These are phyloP conservation scores for Escallonia rubra DNA, from an alignment of 129 eudicot species.

Conservation along the genomic window DNA sequence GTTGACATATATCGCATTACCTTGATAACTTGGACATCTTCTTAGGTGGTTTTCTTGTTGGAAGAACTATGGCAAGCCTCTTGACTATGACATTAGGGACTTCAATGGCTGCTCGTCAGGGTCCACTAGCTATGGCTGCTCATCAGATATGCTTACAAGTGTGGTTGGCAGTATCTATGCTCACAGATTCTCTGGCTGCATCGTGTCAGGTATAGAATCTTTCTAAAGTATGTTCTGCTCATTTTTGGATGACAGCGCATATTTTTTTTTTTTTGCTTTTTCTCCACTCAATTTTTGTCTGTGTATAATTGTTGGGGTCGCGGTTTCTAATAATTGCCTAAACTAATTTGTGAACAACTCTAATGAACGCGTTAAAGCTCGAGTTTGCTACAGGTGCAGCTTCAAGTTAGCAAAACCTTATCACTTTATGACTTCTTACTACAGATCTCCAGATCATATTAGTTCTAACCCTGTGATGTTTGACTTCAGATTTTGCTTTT, in stretches of 20 bases:
- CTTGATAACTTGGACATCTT: neutral
- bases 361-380: too few relatives aligned
- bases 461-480: neutral
- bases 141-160: conserved; percentile 91
- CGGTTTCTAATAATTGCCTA: neutral
- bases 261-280: neutral
- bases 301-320: too few relatives aligned
- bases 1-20: neutral
- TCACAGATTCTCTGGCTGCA: conserved; percentile 89
- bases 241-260: neutral
- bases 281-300: neutral
- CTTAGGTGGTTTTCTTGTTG: conserved; percentile 90
- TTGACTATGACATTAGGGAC: conserved; percentile 66
- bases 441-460: neutral
- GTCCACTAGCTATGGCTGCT: conserved; percentile 95
- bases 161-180: conserved; percentile 91
- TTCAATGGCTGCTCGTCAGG: conserved; percentile 98
- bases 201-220: conserved; percentile 66
- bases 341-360: too few relatives aligned
- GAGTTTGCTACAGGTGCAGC: too few relatives aligned
- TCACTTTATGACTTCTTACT: neutral
- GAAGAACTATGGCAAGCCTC: conserved; percentile 84
- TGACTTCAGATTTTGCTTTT: conserved; percentile 12
- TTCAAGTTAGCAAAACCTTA: neutral
- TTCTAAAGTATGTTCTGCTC: neutral